Evolutionary conservation across 2,329 filamentous ascomycete species (phyloP), one percentile per base, ranked within the genome.

Genomic region (Scedosporium aurantiacum): DNA sequence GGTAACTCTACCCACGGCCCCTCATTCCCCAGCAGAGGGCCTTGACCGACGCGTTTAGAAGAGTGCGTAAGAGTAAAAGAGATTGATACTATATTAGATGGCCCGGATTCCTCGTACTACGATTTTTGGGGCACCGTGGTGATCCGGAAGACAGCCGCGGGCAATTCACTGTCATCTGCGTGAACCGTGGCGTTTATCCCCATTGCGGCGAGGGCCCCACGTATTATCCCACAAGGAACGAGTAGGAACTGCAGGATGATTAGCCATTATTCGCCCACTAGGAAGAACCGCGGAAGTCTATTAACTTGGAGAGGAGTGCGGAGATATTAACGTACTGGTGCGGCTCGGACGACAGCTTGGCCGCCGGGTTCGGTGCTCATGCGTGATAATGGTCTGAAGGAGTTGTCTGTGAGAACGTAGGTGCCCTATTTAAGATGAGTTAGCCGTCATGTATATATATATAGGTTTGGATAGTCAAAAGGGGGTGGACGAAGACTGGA

Each of bases 331-430:
- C 85, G 67, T 82, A 95, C 91, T 66, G 89, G 87, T 70, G 95
- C 90, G 27, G 91, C 91, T 68, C 86, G 81, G 21, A 82, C 76
- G 57, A 92, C 82, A 16, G 88, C 89, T 70, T 90, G 86, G 10
- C 87, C 86, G 47, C 87, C 84, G 18, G 84, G 79, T 67, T 93
- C 88, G 65, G 91, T 89, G 69, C 89, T 93, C 92, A 97, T 97
- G 57, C 91, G 83, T 41, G 86, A 82, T 66, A 99, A 87, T 0
- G 93, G 92, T 57, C 90, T 87, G 76, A 99, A 99, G 8, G 87
- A 79, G 71, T 91, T 91, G 75, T 99, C 94, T 14, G 93, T 97
- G 60, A 99, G 78, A 52, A 99, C 94, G 73, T 97, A 99, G 67
- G 97, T 91, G 58, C 94, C 94, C 86, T 90, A 63, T n/a, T 25